phyloP scores from a whole-genome alignment of 1,284 basidiomycete species.

The Albatrellus sp. region DNA sequence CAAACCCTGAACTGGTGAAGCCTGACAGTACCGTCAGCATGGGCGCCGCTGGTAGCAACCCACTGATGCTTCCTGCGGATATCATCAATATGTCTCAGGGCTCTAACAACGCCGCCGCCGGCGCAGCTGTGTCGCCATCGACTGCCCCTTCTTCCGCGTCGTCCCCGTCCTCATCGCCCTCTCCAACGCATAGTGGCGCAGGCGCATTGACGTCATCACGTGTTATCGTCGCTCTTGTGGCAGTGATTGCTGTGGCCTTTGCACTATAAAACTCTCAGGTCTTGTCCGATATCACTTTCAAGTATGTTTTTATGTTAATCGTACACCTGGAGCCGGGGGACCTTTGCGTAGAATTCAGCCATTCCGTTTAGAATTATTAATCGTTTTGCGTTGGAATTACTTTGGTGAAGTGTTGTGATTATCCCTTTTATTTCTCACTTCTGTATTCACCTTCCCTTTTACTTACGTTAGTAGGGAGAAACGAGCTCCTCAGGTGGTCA shows the following conservation, averaged over 20 bases:
- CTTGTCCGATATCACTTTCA: not conserved
- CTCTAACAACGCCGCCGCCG: slow-evolving; percentile 18
- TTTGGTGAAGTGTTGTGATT: slow-evolving; percentile 12
- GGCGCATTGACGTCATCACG: slow-evolving; percentile 35
- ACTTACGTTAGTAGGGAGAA: slow-evolving; percentile 23
- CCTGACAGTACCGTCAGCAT: slow-evolving; percentile 42
- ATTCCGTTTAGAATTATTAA: slow-evolving; percentile 7
- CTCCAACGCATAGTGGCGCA: slow-evolving; percentile 31
- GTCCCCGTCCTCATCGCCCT: slow-evolving; percentile 16
- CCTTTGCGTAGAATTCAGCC: not conserved
- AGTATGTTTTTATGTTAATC: not conserved
- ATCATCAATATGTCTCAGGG: slow-evolving; percentile 28
- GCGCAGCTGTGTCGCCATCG: slow-evolving; percentile 14
- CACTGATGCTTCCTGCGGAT: slow-evolving; percentile 48
- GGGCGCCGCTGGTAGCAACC: slow-evolving; percentile 26
- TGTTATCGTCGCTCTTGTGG: slow-evolving; percentile 34
- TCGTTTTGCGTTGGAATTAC: slow-evolving; percentile 1
- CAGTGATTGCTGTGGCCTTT: slow-evolving; percentile 40
- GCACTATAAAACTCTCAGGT: slow-evolving; percentile 29
- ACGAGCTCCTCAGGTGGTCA: slow-evolving; percentile 17
- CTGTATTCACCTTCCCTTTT: slow-evolving; percentile 13
- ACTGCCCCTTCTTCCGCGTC: slow-evolving; percentile 17
- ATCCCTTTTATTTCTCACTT: slow-evolving; percentile 4
- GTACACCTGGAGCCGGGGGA: not conserved
- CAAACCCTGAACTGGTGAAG: slow-evolving; percentile 44